Evolutionary conservation across 352 stramenopile genomes (phyloP).

Genomic region (Pilasporangium apinafurcum): DNA sequence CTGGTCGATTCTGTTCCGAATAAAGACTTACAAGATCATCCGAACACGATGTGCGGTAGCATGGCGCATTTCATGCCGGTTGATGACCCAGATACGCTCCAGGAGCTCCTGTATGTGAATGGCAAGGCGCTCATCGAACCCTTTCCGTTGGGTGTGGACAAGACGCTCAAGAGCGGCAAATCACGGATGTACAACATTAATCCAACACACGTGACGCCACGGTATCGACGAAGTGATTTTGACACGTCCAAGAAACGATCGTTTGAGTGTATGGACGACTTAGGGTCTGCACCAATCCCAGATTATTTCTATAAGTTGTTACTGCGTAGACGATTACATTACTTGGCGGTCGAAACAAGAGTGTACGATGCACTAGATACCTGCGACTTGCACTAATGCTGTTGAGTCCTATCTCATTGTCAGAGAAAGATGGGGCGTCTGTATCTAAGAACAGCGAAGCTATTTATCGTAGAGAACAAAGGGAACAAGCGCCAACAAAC

Average conservation of each 20-base stretch:
- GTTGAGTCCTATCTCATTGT: not conserved
- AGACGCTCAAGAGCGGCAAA: not conserved
- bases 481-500: not conserved
- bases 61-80: conserved; percentile 36
- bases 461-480: not conserved
- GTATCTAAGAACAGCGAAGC: not conserved
- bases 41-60: conserved; percentile 30
- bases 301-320: conserved; percentile 28
- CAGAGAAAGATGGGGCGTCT: not conserved
- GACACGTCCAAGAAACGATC: conserved; percentile 14
- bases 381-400: not conserved
- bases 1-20: conserved; percentile 28
- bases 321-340: conserved; percentile 33
- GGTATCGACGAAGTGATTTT: conserved; percentile 16
- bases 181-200: conserved; percentile 5
- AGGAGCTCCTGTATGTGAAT: conserved; percentile 24
- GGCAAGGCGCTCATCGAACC: conserved; percentile 27
- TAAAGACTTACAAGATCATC: conserved; percentile 15
- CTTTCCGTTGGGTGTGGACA: conserved; percentile 16
- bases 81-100: conserved; percentile 7
- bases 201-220: not conserved
- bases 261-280: conserved; percentile 42
- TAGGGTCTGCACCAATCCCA: conserved; percentile 24
- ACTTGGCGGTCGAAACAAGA: conserved; percentile 34
- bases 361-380: conserved; percentile 25